Evolutionary conservation across 1,284 basidiomycete species (phyloP), one percentile per base, ranked within the genome.

Genomic region (Ustilago bromivora): DNA sequence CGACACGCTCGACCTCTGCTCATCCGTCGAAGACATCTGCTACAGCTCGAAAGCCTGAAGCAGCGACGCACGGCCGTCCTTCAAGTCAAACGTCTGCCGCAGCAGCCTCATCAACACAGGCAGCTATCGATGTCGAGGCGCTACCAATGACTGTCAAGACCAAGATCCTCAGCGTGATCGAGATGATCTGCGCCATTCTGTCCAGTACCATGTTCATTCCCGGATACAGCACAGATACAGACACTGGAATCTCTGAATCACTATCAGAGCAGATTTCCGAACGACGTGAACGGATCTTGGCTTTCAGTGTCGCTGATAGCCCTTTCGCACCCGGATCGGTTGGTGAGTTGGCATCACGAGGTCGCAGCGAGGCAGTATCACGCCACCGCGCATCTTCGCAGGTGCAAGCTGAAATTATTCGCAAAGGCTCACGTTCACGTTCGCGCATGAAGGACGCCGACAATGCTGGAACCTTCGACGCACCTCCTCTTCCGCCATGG

Each of bases 181-280:
- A 82, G 59, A 78, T 82, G 70, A 67, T 84, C 15, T 69, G 74
- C 64, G 61, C 79, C 46, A 72, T 83, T 19, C 71, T 84, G 1
- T 71, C 80, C 4, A 65, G 62, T 1, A 82, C 79, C 35, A 23
- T 83, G 23, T 70, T 61, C 51, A 74, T 83, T 10, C 65, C 80
- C 13, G 81, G 78, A 17, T 66, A 41, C 36, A 40, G 32, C 23
- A 17, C 57, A 11, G 51, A 61, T 6, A 10, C 54, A n/a, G 23
- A 19, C 17, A 47, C 23, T 31, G 43, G 43, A 23, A 7, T 10
- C 2, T 11, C 51, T 2, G 17, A 6, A 40, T 72, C 65, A 5
- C 40, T 67, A 6, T 73, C 66, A 19, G 71, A 70, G 15, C 75
- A 77, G 54, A 68, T 80, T 38, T 49, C 64, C 11, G 54, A 57